A percentile compares a stretch with the other conserved stretches of the same genome.
phyloP scores from a whole-genome alignment of 495 filamentous ascomycete genomes.

The Aspergillus diversus region DNA sequence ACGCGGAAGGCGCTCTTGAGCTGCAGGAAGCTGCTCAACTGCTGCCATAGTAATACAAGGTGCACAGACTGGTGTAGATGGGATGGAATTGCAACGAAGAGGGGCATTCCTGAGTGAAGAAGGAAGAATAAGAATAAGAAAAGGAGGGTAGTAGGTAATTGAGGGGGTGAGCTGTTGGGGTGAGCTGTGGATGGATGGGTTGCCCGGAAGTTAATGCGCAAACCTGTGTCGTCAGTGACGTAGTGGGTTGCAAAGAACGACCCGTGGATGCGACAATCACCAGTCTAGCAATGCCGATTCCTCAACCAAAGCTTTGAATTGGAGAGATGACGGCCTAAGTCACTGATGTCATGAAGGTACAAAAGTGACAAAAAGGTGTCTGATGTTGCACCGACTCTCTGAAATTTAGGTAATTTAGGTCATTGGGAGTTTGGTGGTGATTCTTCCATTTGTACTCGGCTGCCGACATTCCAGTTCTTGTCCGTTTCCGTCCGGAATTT shows the following conservation, averaged over 20 bases:
- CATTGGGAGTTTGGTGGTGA: constrained; percentile 12
- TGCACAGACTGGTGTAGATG: constrained; percentile 14
- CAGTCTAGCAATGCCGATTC: constrained; percentile 4
- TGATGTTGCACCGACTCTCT: constrained; percentile 8
- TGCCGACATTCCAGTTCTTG: neutral
- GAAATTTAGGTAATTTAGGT: neutral
- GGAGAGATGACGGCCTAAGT: constrained; percentile 13
- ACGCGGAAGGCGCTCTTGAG: constrained; percentile 24
- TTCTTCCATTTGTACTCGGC: constrained; percentile 7
- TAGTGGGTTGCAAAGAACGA: constrained; percentile 30
- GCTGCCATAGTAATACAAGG: constrained; percentile 38
- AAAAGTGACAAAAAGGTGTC: constrained; percentile 1
- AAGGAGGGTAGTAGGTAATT: constrained; percentile 15
- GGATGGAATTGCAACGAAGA: constrained; percentile 12
- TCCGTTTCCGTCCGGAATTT: neutral
- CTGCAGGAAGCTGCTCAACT: constrained; percentile 25
- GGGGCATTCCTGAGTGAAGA: constrained; percentile 23
- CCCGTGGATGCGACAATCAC: constrained; percentile 19
- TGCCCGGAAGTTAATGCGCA: constrained; percentile 36
- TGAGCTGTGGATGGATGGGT: constrained; percentile 27
- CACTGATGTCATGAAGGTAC: constrained; percentile 30
- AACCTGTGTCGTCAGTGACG: constrained; percentile 26
- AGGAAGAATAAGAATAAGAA: constrained; percentile 13
- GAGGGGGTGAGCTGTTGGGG: constrained; percentile 5
- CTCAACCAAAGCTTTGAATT: neutral